Base-by-base conservation (phyloP, 139 green algal species). In the Chlamydomonas eustigma region DNA sequence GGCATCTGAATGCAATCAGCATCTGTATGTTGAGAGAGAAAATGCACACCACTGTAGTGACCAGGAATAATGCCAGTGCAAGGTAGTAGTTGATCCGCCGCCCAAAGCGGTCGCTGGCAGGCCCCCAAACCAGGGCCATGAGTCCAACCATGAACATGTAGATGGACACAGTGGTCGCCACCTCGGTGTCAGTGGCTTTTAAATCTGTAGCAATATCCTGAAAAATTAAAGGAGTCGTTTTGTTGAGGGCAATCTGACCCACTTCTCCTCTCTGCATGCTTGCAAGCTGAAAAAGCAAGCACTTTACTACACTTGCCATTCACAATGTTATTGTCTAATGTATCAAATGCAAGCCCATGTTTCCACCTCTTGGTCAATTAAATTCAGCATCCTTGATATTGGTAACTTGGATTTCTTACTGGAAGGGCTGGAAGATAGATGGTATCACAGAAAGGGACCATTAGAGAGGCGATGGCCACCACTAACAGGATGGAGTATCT, bases 51-150 rank as follows among this genome's bases (percentile, higher is more conserved):
- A 80, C 34, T 0, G 64, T 69, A 28, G 28, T 44, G 0, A 31
- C 75, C 28, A 80, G 0, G 39, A 80, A 80, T 2, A 44, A 31
- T 3, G 63, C 65, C 2, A 31, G 4, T 24, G 64, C 12, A 5
- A 31, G 8, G 28, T 64, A 34, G 36, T 75, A 58, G 36, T 22
- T 51, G 30, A 37, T 51, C 2, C 0, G 34, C 0, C 30, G 37
- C 2, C 30, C 30, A 25, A 34, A 79, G 37, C 37, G 69, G 63
- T 79, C 74, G 37, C 63, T 64, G 1, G 36, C 28, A 28, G 74
- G 74, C 35, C 74, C 74, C 74, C 74, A 79, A 1, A 79, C 2
- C n/a, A 79, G 37, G 2, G 39, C 32, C 12, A 58, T 58, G 28
- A 79, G 3, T 18, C 74, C 74, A 25, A 68, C 52, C 52, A 30